Percentiles rank a stretch among this genome's conserved stretches.
phyloP scores from a whole-genome alignment of 345 rosid species.

The Salix caprea region DNA sequence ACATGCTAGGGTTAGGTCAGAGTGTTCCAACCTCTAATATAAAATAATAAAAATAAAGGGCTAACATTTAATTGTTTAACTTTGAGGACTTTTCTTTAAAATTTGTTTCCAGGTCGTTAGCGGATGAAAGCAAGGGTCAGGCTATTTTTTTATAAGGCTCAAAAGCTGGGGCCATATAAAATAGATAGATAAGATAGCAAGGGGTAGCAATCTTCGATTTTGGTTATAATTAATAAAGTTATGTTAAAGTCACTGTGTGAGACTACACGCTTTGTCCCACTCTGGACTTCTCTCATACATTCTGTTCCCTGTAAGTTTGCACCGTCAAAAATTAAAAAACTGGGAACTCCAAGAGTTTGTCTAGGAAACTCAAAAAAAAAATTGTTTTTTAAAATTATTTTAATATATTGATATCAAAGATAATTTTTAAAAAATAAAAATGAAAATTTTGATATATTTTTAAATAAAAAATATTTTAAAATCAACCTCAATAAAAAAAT shows the following conservation, averaged over 20 bases:
- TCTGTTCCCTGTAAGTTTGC: conserved; percentile 2
- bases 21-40: conserved; percentile 24
- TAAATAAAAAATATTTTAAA: too few relatives aligned
- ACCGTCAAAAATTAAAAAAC: conserved; percentile 2
- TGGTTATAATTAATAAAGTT: neutral
- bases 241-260: conserved; percentile 32
- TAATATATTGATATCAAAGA: too few relatives aligned
- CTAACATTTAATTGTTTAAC: neutral
- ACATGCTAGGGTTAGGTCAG: conserved; percentile 25
- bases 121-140: neutral
- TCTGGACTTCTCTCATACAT: conserved; percentile 25
- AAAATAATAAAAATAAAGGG: neutral
- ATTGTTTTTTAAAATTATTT: too few relatives aligned
- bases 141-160: neutral
- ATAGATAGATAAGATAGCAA: conserved; percentile 9
- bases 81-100: neutral
- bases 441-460: too few relatives aligned
- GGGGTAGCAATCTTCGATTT: conserved; percentile 5
- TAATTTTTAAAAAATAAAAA: too few relatives aligned
- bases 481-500: too few relatives aligned
- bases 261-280: conserved; percentile 44
- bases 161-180: neutral
- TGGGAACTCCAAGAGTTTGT: neutral
- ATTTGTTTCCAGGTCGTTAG: neutral
- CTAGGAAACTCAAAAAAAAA: too few relatives aligned